Evolutionary conservation across 257 asterid species (phyloP), one percentile per base, ranked within the genome.

Genomic region (Rhazya stricta): DNA sequence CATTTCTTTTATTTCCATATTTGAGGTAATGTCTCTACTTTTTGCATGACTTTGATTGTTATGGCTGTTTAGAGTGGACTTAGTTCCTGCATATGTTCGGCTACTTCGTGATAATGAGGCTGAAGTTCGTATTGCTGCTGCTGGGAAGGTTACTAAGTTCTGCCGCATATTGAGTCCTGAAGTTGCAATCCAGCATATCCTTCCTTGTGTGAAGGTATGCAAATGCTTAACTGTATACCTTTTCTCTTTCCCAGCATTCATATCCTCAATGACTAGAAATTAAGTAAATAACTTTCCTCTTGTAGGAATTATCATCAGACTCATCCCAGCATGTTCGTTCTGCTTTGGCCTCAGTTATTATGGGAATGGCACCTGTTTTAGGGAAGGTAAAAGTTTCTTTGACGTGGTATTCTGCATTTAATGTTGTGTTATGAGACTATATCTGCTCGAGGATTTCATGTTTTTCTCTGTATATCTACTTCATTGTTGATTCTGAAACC

Each of bases 71-170:
- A 83, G 87, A 68, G 69, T 63, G 79, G 85, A 83, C 25, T 76
- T 83, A 81, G 87, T 83, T 69, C 87, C 84, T 78, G 87, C 85
- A 36, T 83, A 83, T 78, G 87, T 83, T 76, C 83, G 85, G 45
- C 50, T 83, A 78, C 83, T 83, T 71, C 84, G 87, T 67, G 87
- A 83, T 69, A 83, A 83, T 42, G 87, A 83, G 82, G 87, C 87
- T 58, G 87, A 83, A 83, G 87, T 83, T 48, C 84, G 87, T 36
- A 83, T 83, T 66, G 87, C 84, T 74, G 87, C 87, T 67, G 85
- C 87, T 58, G 85, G 87, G 73, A 83, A 83, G 62, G 87, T 84
- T 56, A 84, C 87, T 15, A 84, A 84, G 56, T 84, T 84, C 74
- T 81, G 84, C 65, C 79, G 81, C 50, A 81, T 84, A 60, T 78